Evolutionary conservation across 2,329 filamentous ascomycete species (phyloP).

Genomic region (Aspergillus pseudotamarii): DNA sequence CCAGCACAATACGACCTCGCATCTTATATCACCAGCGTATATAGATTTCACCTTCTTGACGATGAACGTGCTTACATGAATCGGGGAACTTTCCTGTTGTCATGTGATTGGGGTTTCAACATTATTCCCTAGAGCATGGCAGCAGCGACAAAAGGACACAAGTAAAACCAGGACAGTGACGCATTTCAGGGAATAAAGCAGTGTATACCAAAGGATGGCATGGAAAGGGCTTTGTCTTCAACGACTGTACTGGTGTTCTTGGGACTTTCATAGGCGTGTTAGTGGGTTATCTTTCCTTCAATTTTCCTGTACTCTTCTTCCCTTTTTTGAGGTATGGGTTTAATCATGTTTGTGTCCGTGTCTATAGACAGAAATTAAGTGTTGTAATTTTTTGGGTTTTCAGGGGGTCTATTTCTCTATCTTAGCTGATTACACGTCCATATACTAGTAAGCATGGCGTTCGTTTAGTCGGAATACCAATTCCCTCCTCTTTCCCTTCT

Average conservation of each 20-base stretch:
- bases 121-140: background rate
- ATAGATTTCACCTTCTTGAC: background rate
- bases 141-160: background rate
- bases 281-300: background rate
- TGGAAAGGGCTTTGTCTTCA: constrained; percentile 7
- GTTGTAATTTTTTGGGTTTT: background rate
- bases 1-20: constrained; percentile 1
- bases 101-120: constrained; percentile 1
- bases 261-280: background rate
- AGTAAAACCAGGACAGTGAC: background rate
- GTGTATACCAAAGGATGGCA: background rate
- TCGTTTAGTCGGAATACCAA: no score
- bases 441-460: background rate
- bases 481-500: no score
- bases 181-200: background rate
- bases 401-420: background rate
- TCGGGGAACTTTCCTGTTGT: background rate
- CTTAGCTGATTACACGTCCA: background rate
- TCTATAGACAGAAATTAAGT: background rate
- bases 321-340: background rate
- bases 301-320: background rate
- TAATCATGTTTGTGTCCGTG: background rate
- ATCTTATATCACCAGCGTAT: background rate
- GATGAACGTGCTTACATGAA: background rate
- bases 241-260: constrained; percentile 8